Base-by-base conservation (phyloP, 345 rosid species). In the Salix caprea region DNA sequence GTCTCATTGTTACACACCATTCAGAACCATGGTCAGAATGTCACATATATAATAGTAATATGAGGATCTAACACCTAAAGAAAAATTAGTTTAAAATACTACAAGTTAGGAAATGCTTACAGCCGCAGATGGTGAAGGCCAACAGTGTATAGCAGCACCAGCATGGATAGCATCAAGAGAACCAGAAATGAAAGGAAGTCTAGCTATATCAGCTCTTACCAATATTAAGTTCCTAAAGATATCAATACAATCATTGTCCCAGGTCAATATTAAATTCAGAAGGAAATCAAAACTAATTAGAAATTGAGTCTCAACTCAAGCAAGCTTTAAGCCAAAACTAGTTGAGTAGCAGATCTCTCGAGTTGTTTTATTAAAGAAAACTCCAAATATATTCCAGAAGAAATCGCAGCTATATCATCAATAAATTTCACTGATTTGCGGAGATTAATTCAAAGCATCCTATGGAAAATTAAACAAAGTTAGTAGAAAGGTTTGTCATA, bases 111-210 rank as follows among this genome's bases (percentile, higher is more conserved):
- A 74, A 74, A 67, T 54, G 16, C 90, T 86, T 86, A 92, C 97
- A 9, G 92, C 98, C 54, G 86, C 72, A 42, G 92, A 84, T 73
- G 97, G 97, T 26, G 97, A 94, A 79, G 97, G 91, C 98, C 98
- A 94, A 76, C 97, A 92, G 83, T 94, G 97, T 62, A 94, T 81
- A 77, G 97, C 98, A 76, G 94, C 93, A 78, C 94, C 98, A 60
- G 97, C 97, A 77, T 92, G 98, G 77, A 94, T 86, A 19, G 97
- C 94, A 74, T 94, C 97, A 21, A 92, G 82, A 15, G 97, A 91
- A 79, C 92, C 76, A 54, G 94, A 82, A 70, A 82, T 73, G 68
- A 94, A 90, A 58, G 98, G 98, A 69, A 94, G 95, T 80, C 97
- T 83, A 72, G 95, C 88, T 39, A 94, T 91, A 76, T 94, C 97